These are phyloP conservation scores for Ascoidea tarda DNA, from an alignment of 805 yeast genomes.

Conservation along the genomic window DNA sequence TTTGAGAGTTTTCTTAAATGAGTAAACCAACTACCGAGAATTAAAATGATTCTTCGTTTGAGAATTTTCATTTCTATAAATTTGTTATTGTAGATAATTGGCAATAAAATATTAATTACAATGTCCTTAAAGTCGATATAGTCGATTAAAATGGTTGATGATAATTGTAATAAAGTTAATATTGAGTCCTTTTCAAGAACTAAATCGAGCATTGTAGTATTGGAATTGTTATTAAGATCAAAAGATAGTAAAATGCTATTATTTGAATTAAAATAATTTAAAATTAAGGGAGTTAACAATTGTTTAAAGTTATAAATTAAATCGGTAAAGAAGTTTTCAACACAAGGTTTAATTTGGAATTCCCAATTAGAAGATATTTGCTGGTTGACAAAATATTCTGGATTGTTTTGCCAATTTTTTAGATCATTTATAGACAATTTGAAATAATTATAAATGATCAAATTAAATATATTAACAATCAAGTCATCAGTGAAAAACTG, in stretches of 20 bases:
- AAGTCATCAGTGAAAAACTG: constrained; percentile 41
- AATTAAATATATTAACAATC: constrained; percentile 43
- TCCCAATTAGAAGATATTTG: constrained; percentile 71
- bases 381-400: constrained; percentile 88
- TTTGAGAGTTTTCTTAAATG: constrained; percentile 42
- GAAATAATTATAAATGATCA: constrained; percentile 62
- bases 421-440: constrained; percentile 62
- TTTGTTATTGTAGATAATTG: constrained; percentile 35
- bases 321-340: constrained; percentile 73
- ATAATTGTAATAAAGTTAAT: constrained; percentile 69
- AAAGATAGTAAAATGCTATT: constrained; percentile 6
- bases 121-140: constrained; percentile 56
- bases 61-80: constrained; percentile 45
- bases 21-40: constrained; percentile 66
- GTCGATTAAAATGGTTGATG: constrained; percentile 51
- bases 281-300: constrained; percentile 35
- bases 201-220: too few relatives aligned
- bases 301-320: constrained; percentile 50
- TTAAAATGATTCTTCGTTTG: constrained; percentile 61
- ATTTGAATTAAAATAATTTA: constrained; percentile 37
- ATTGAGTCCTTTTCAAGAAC: constrained; percentile 48
- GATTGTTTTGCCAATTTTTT: constrained; percentile 72
- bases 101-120: constrained; percentile 46
- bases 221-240: too few relatives aligned
- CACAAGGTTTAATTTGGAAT: constrained; percentile 72